Evolutionary conservation across 2,329 filamentous ascomycete species (phyloP), one percentile per base, ranked within the genome.

Genomic region (Aspergillus fructus): DNA sequence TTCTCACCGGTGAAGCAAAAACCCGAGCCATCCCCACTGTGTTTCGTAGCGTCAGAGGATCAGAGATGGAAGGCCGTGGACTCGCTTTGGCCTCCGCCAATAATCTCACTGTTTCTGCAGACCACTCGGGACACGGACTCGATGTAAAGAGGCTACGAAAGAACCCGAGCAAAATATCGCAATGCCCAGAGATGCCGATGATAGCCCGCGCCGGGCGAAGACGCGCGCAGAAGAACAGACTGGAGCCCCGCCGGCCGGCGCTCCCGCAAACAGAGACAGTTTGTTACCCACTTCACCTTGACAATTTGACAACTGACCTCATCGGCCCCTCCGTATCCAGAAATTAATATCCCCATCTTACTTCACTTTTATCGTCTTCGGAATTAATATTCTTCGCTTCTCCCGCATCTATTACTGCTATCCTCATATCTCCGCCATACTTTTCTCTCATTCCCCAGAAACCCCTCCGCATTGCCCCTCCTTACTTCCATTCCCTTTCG

Each of bases 261-360:
- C 51, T 60, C 58, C 67, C 65, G 66, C 27, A 30, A 30, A 30
- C 27, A 30, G 27, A 30, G 27, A 30, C 52, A 53, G 51, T 47
- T 60, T 56, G 52, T 53, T 40, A 54, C 56, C 57, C 62, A 62
- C 60, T 59, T 9, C 8, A 30, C 27, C 8, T 30, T 30, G 27
- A 47, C 30, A 53, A 66, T 11, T 30, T 30, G 27, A 47, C 30
- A 53, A 66, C 68, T 72, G 69, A 72, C 69, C 67, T 72, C 69
- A 72, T 70, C 64, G 63, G 66, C 61, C 58, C 64, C 62, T 59
- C 64, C 56, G 48, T 41, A 19, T 48, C 43, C 49, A 46, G 37
- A n/a, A 51, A 40, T 13, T 42, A 11, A 30, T 58, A 56, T 49
- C 27, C 39, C 39, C 46, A 27, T 40, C 30, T 41, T 49, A 39